Base-by-base conservation (phyloP, 768 basidiomycete genomes). In the Leccinum imitatum region DNA sequence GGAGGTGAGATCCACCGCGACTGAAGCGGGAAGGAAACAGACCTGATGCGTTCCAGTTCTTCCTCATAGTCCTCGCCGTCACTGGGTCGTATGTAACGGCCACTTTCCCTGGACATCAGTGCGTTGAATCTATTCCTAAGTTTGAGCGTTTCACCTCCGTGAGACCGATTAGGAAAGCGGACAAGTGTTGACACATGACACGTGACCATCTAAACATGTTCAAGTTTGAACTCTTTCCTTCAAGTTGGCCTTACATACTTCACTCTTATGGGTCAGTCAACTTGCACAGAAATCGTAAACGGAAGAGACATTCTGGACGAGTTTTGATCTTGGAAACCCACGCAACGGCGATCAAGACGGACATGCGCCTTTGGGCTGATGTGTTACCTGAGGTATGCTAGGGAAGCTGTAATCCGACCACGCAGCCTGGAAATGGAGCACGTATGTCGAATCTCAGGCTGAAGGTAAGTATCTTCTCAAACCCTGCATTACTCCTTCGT, bases 11-110 rank as follows among this genome's bases (percentile, higher is more conserved):
- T 59, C 48, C 27, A 19, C 41, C 17, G 7, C 48, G 37, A 27
- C 50, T 41, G 31, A n/a, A 58, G 39, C 21, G 31, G 48, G 47
- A 47, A 55, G 7, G 30, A 31, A 11, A 62, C 77, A 56, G 61
- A 87, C 87, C 85, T 79, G 58, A 88, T 87, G 65, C 83, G 78
- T 68, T 87, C 87, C 55, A 87, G 78, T 67, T 87, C 87, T 63
- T 88, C 86, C 68, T 85, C 83, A 35, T 85, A 79, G 68, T 79
- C 81, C 66, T 78, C 79, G 46, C 65, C 62, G 21, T 64, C 62
- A 13, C 51, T 60, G 23, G 63, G 67, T 63, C 65, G 69, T 53
- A 64, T 54, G 54, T 72, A 75, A 33, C 55, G 71, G 37, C 61
- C 59, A 33, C 63, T 60, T 57, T 60, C 60, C 41, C 47, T 65